Evolutionary conservation across 495 filamentous ascomycete genomes (phyloP).

Genomic region (Podospora conica): DNA sequence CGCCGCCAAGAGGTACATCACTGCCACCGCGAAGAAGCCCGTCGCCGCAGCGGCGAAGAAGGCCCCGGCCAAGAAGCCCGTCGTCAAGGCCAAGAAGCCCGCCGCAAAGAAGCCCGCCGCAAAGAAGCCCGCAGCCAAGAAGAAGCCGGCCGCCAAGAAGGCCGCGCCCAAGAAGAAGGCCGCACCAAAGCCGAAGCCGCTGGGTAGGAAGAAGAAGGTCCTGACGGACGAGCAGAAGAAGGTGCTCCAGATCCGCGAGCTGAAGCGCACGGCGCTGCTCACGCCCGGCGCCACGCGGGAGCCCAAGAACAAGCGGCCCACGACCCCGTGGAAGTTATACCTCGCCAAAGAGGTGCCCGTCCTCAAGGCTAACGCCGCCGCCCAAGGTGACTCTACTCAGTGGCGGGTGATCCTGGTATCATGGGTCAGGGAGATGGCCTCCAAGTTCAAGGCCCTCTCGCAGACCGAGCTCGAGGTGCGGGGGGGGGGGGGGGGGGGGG

Average conservation of each 20-base stretch:
- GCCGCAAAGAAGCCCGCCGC: slow-evolving; percentile 17
- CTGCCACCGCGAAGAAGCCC: neutral
- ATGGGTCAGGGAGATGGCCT: neutral
- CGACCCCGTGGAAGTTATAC: neutral
- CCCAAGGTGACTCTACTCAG: neutral
- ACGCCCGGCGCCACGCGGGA: slow-evolving; percentile 1
- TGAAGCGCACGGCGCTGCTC: neutral
- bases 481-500: no score
- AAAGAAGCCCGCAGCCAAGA: slow-evolving; percentile 15
- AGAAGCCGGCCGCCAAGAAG: slow-evolving; percentile 16
- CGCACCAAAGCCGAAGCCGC: slow-evolving; percentile 16
- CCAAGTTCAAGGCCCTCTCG: slow-evolving; percentile 25
- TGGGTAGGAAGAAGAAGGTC: slow-evolving; percentile 11
- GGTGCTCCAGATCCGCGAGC: slow-evolving; percentile 1
- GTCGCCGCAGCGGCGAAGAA: slow-evolving; percentile 23
- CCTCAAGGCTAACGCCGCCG: no score
- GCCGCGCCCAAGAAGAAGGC: slow-evolving; percentile 3
- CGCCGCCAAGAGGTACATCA: neutral
- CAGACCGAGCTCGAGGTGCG: slow-evolving; percentile 28
- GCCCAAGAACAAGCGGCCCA: neutral
- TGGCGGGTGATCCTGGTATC: neutral
- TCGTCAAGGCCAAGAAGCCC: slow-evolving; percentile 14
- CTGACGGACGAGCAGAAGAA: neutral
- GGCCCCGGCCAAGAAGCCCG: slow-evolving; percentile 17
- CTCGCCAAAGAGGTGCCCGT: neutral